Percentiles rank a stretch among this genome's conserved stretches.
Conservation (phyloP, 1,139 yeast genomes). For the Taphrina populina region DNA sequence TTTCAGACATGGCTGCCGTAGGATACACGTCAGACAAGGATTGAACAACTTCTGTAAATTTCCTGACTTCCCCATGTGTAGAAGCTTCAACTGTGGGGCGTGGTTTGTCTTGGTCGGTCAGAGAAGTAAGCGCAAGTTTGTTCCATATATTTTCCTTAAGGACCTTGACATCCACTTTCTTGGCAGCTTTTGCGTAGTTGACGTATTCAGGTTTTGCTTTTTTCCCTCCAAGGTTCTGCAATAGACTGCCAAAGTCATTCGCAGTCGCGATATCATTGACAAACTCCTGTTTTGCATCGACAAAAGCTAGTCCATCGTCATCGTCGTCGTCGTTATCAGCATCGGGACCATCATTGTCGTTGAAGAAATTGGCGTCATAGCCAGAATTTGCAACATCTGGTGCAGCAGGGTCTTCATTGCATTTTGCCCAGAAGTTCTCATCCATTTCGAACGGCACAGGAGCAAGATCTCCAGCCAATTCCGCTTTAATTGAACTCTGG, state of each 20-base stretch:
- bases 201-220: conserved; percentile 61
- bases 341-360: conserved; percentile 43
- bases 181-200: conserved; percentile 75
- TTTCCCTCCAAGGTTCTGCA: conserved; percentile 39
- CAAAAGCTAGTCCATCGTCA: conserved; percentile 37
- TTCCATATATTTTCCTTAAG: conserved; percentile 85
- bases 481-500: conserved; percentile 31
- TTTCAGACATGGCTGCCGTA: conserved; percentile 51
- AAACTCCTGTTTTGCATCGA: conserved; percentile 26
- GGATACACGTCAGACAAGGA: conserved; percentile 45
- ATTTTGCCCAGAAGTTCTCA: conserved; percentile 71
- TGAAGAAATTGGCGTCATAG: conserved; percentile 52
- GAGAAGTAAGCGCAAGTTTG: conserved; percentile 45
- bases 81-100: conserved; percentile 33
- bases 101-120: conserved; percentile 36
- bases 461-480: conserved; percentile 18
- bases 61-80: conserved; percentile 40
- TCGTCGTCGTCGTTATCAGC: conserved; percentile 38
- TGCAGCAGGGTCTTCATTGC: conserved; percentile 39
- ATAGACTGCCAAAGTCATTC: conserved; percentile 39
- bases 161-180: conserved; percentile 74
- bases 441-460: conserved; percentile 46
- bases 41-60: conserved; percentile 53
- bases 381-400: conserved; percentile 45
- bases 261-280: conserved; percentile 25